phyloP scores from a whole-genome alignment of 2,329 filamentous ascomycete genomes.

The Cercospora janseana region DNA sequence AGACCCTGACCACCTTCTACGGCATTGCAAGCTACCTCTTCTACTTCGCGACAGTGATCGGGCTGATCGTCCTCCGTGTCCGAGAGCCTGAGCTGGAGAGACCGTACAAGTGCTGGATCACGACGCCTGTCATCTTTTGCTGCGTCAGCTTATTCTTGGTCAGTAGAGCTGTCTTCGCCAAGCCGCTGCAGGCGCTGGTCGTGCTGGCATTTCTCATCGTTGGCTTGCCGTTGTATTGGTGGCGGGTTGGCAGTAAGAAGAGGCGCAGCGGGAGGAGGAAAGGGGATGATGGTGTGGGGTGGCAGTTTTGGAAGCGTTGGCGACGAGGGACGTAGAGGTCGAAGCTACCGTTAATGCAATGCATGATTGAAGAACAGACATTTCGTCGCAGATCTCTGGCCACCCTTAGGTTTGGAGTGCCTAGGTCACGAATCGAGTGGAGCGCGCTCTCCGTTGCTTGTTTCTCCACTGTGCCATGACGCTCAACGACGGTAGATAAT shows the following conservation, averaged over 20 bases:
- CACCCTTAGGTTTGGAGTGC: no score
- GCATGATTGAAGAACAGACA: not conserved
- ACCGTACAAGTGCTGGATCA: conserved; percentile 95
- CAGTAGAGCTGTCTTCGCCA: conserved; percentile 81
- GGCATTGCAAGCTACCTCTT: conserved; percentile 96
- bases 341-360: no score
- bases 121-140: conserved; percentile 95
- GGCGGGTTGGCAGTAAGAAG: conserved; percentile 66
- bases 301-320: conserved; percentile 50
- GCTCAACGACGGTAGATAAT: no score
- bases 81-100: conserved; percentile 82
- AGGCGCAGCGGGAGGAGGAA: conserved; percentile 30
- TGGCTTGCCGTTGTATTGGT: conserved; percentile 86
- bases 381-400: not conserved
- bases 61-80: conserved; percentile 85
- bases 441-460: no score
- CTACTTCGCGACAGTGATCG: conserved; percentile 93
- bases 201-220: conserved; percentile 81
- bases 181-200: conserved; percentile 84
- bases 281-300: conserved; percentile 27
- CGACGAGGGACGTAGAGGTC: conserved; percentile 22
- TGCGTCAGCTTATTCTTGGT: conserved; percentile 93
- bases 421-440: no score
- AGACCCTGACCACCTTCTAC: conserved; percentile 91
- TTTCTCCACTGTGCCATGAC: no score